These are phyloP conservation scores for Geosmithia flava DNA, from an alignment of 2,329 filamentous ascomycete genomes.

Conservation along the genomic window DNA sequence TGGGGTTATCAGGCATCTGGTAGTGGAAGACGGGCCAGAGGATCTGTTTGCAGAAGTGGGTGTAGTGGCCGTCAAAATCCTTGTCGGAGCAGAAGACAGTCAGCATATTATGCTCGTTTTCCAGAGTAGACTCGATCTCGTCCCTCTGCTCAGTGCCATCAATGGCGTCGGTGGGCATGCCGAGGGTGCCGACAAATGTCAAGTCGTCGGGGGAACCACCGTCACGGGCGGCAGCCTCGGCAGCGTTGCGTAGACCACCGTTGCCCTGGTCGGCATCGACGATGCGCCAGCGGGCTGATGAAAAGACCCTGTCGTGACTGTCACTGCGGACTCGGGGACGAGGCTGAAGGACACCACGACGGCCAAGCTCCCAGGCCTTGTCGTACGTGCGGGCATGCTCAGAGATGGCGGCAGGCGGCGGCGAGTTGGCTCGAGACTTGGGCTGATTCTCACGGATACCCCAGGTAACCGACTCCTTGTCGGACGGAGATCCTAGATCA, in stretches of 20 bases:
- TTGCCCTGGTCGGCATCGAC: conserved; percentile 85
- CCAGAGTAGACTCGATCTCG: conserved; percentile 71
- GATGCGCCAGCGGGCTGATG: conserved; percentile 70
- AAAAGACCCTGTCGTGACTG: conserved; percentile 58
- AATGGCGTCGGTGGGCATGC: conserved; percentile 85
- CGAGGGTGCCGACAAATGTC: conserved; percentile 84
- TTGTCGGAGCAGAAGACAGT: conserved; percentile 80
- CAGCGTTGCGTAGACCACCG: conserved; percentile 79
- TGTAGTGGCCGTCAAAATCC: conserved; percentile 89
- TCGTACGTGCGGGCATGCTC: conserved; percentile 47
- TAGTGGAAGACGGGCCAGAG: conserved; percentile 98
- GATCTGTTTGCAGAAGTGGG: conserved; percentile 95
- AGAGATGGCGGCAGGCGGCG: conserved; percentile 65
- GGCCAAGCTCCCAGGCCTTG: conserved; percentile 45
- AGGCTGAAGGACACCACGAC: conserved; percentile 46
- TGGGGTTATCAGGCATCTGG: conserved; percentile 93
- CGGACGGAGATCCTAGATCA: conserved; percentile 50
- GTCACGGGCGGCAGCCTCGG: conserved; percentile 62
- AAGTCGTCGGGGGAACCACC: conserved; percentile 55
- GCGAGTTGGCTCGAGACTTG: conserved; percentile 57
- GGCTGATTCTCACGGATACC: conserved; percentile 67
- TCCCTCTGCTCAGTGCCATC: conserved; percentile 61
- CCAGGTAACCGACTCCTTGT: conserved; percentile 68
- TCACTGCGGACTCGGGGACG: conserved; percentile 39
- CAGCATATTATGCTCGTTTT: conserved; percentile 70